Percentiles rank a stretch among this genome's conserved stretches.
These are phyloP conservation scores for Trifolium pratense DNA, from an alignment of 306 rosid species.

Conservation along the genomic window DNA sequence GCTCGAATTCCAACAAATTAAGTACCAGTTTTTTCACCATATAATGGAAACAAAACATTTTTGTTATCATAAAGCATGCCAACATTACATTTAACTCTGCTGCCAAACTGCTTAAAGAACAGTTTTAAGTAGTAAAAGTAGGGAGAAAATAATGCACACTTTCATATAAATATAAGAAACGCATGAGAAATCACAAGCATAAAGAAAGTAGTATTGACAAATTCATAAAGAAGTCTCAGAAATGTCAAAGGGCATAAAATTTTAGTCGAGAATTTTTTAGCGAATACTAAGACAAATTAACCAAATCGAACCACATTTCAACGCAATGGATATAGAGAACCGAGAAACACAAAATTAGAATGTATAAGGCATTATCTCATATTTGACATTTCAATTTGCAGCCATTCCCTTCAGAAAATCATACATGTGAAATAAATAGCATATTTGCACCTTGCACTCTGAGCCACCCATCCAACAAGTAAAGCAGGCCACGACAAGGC, in stretches of 20 bases:
- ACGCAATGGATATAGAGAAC: neutral
- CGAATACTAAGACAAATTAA: neutral
- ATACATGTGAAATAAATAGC: slow-evolving; percentile 9
- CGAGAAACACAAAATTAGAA: neutral
- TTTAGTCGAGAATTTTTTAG: neutral
- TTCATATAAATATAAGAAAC: neutral
- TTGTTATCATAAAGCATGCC: neutral
- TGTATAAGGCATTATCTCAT: slow-evolving; percentile 13
- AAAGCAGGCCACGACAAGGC: slow-evolving; percentile 65
- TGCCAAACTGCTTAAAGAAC: neutral
- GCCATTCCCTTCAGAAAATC: slow-evolving; percentile 5
- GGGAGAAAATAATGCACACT: neutral
- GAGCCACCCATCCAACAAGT: slow-evolving; percentile 68
- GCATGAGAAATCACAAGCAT: neutral
- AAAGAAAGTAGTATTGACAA: neutral
- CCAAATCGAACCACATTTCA: slow-evolving; percentile 15
- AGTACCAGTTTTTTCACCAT: neutral
- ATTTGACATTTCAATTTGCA: slow-evolving; percentile 6
- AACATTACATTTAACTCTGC: neutral
- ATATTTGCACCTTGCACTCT: slow-evolving; percentile 59
- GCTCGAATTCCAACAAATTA: neutral
- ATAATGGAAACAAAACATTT: neutral
- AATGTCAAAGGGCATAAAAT: neutral
- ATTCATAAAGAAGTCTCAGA: neutral
- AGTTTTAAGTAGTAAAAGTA: neutral